Percentiles rank a stretch among this genome's conserved stretches.
phyloP scores from a whole-genome alignment of 1,284 basidiomycete species.

The Marasmius fiardii region DNA sequence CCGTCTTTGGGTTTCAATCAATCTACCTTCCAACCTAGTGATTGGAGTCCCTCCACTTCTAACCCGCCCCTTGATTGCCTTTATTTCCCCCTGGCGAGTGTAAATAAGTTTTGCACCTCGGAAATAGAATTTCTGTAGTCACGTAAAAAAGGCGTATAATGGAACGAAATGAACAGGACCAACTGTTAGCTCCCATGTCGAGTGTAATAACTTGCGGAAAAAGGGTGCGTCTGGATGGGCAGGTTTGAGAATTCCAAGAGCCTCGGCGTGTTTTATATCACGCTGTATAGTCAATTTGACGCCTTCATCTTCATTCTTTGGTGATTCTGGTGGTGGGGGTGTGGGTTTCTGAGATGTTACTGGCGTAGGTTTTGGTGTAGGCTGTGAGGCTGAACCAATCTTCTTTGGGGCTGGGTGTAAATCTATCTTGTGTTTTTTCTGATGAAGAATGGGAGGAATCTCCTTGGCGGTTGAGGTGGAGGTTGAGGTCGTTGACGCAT shows the following conservation, averaged over 20 bases:
- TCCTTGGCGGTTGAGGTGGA: background rate
- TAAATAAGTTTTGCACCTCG: slow-evolving; percentile 70
- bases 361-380: background rate
- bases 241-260: slow-evolving; percentile 64
- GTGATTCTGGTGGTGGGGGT: slow-evolving; percentile 3
- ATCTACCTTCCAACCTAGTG: slow-evolving; percentile 61
- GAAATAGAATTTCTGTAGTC: slow-evolving; percentile 72
- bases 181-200: slow-evolving; percentile 68
- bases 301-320: slow-evolving; percentile 14
- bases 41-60: slow-evolving; percentile 52
- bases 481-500: background rate
- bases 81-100: slow-evolving; percentile 51
- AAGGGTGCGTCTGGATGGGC: slow-evolving; percentile 58
- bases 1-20: slow-evolving; percentile 59
- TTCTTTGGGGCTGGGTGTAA: slow-evolving; percentile 1
- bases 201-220: slow-evolving; percentile 56
- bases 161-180: slow-evolving; percentile 19
- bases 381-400: background rate
- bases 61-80: slow-evolving; percentile 51
- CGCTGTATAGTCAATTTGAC: slow-evolving; percentile 49
- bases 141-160: slow-evolving; percentile 9
- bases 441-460: background rate
- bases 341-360: background rate
- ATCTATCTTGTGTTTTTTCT: slow-evolving; percentile 1
- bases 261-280: slow-evolving; percentile 62